A percentile compares a stretch with the other conserved stretches of the same genome.
phyloP scores from a whole-genome alignment of 345 rosid species.

The Rhizophora apiculata region DNA sequence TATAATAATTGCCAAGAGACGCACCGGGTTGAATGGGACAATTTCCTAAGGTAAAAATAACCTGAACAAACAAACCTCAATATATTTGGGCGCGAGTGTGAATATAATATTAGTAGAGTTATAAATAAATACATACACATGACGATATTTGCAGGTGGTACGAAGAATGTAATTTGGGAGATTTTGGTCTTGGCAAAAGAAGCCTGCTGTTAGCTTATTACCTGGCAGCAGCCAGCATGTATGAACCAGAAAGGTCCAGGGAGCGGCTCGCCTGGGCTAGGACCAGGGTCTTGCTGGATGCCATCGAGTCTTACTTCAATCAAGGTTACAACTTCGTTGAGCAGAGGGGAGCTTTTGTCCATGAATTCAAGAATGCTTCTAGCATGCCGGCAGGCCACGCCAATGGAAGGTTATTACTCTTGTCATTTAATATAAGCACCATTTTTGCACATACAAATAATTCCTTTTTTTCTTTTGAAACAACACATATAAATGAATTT shows the following conservation, averaged over 20 bases:
- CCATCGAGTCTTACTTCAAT: slow-evolving; percentile 36
- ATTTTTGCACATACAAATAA: background rate
- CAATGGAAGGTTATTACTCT: slow-evolving; percentile 41
- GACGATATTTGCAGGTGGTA: slow-evolving; percentile 93
- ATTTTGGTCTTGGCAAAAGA: slow-evolving; percentile 43
- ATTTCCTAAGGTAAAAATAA: slow-evolving; percentile 48
- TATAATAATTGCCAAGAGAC: slow-evolving; percentile 79
- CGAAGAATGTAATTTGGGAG: slow-evolving; percentile 39
- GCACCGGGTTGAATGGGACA: slow-evolving; percentile 68
- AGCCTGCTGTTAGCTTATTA: slow-evolving; percentile 53
- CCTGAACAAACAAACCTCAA: background rate
- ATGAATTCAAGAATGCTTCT: slow-evolving; percentile 36
- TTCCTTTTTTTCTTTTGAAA: background rate
- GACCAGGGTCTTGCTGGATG: slow-evolving; percentile 47
- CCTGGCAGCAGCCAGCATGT: slow-evolving; percentile 66
- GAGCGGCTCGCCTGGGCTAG: slow-evolving; percentile 88
- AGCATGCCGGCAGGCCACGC: slow-evolving; percentile 12
- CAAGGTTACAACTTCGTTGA: slow-evolving; percentile 19
- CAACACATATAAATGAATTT: background rate
- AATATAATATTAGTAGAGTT: no score
- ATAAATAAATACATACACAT: background rate
- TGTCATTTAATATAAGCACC: background rate
- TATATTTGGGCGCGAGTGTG: no score
- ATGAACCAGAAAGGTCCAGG: slow-evolving; percentile 62
- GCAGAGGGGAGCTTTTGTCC: slow-evolving; percentile 45